Evolutionary conservation across 768 basidiomycete genomes (phyloP).

Genomic region (Panus rudis): DNA sequence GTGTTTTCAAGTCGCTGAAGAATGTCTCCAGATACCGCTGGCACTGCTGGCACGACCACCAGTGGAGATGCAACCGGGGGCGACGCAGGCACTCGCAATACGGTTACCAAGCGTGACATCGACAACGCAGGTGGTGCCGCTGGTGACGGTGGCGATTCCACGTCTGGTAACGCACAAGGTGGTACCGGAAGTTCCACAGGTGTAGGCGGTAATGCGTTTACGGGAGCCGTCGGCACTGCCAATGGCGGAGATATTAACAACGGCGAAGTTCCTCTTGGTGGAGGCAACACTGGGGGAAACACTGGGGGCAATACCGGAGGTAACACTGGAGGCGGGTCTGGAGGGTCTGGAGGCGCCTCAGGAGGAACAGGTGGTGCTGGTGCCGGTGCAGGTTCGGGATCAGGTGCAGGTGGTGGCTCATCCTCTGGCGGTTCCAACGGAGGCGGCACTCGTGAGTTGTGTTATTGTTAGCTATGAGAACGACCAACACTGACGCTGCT

Average conservation of each 20-base stretch:
- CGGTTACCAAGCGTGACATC: constrained; percentile 4
- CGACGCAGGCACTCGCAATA: neutral
- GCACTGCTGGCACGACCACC: constrained; percentile 8
- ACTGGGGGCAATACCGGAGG: constrained; percentile 4
- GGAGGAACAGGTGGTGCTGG: constrained; percentile 1
- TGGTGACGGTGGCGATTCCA: constrained; percentile 10
- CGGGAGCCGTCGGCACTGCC: constrained; percentile 9
- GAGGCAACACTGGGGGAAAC: neutral
- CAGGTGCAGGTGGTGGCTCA: constrained; percentile 1
- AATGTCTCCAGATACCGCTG: constrained; percentile 9
- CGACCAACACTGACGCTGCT: neutral
- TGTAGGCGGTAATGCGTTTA: constrained; percentile 10
- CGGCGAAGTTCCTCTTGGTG: constrained; percentile 1
- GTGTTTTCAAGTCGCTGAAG: neutral
- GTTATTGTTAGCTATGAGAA: neutral
- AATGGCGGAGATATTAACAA: constrained; percentile 10
- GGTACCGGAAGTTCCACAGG: constrained; percentile 9
- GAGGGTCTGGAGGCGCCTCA: neutral
- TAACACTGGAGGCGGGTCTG: neutral
- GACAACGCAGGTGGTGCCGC: constrained; percentile 8
- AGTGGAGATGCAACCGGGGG: constrained; percentile 11
- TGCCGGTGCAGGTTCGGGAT: neutral
- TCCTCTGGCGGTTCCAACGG: neutral
- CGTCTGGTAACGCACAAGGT: constrained; percentile 10
- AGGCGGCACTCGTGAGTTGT: neutral